These are phyloP conservation scores for Paramecium pentaurelia DNA, from an alignment of 73 alveolate genomes.

Conservation along the genomic window DNA sequence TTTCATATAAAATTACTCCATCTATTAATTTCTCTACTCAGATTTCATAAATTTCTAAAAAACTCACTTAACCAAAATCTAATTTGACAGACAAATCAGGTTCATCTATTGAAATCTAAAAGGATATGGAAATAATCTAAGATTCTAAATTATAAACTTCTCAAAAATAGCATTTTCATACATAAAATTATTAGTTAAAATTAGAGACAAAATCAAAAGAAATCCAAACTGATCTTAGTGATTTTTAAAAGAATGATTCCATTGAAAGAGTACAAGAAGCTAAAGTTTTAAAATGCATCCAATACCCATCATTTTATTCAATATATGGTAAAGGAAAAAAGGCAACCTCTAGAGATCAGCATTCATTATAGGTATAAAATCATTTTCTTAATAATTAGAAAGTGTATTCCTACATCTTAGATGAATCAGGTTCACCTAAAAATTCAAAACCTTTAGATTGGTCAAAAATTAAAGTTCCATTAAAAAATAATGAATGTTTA, in stretches of 20 bases:
- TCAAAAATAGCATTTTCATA: not conserved
- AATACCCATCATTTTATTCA: not conserved
- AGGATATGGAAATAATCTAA: not conserved
- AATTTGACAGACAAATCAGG: conserved; percentile 35
- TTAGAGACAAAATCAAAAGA: not conserved
- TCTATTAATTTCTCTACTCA: not conserved
- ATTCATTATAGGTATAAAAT: not conserved
- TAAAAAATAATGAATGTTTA: conserved; percentile 12
- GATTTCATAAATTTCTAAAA: not conserved
- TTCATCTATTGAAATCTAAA: not conserved
- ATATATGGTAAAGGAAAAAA: not conserved
- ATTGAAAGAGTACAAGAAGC: not conserved
- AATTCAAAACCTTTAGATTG: not conserved
- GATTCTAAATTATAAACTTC: not conserved
- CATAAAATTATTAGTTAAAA: not conserved
- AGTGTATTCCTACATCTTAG: not conserved
- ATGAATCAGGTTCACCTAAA: not conserved
- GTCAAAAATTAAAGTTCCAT: conserved; percentile 50
- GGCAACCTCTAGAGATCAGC: not conserved
- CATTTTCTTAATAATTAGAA: not conserved
- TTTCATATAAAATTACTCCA: not conserved
- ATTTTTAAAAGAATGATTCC: not conserved
- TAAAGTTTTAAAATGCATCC: not conserved
- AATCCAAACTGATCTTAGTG: not conserved
- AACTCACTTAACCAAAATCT: not conserved